phyloP scores from a whole-genome alignment of 2,329 filamentous ascomycete genomes.

The Amesomyces nigricolor region DNA sequence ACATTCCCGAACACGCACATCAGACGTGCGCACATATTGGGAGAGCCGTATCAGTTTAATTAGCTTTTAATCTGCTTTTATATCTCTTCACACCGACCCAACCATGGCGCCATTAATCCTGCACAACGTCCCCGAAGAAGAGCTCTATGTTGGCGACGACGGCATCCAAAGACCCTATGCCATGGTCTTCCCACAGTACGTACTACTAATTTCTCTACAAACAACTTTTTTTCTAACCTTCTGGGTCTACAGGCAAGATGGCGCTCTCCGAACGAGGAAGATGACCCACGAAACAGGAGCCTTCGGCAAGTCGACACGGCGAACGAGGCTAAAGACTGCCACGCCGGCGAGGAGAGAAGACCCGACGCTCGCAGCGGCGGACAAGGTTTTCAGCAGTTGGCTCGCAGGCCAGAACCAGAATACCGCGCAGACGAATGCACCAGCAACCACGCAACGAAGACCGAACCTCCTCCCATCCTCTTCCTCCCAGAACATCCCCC shows the following conservation, averaged over 20 bases:
- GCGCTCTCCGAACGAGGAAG: conserved; percentile 47
- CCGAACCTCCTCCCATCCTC: conserved; percentile 13
- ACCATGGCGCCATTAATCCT: conserved; percentile 60
- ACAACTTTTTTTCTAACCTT: background rate
- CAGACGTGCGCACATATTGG: background rate
- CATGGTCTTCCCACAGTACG: conserved; percentile 58
- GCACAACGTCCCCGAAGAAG: conserved; percentile 63
- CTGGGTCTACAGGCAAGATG: conserved; percentile 44
- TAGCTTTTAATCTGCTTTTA: background rate
- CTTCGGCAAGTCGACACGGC: conserved; percentile 61
- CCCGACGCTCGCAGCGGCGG: conserved; percentile 55
- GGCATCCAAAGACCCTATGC: conserved; percentile 61
- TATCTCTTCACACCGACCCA: background rate
- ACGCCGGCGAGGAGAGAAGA: conserved; percentile 53
- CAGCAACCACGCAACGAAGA: conserved; percentile 26
- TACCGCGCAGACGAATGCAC: conserved; percentile 24
- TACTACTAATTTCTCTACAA: background rate
- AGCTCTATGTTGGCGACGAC: conserved; percentile 61
- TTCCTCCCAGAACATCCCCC: conserved; percentile 31
- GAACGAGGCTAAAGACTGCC: conserved; percentile 57
- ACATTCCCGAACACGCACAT: conserved; percentile 1
- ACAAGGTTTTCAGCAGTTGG: conserved; percentile 57
- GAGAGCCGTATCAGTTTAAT: background rate
- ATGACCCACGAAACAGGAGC: conserved; percentile 56
- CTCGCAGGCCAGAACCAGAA: conserved; percentile 43